Conservation (phyloP, 73 alveolate species). For the Breviolum minutum region DNA sequence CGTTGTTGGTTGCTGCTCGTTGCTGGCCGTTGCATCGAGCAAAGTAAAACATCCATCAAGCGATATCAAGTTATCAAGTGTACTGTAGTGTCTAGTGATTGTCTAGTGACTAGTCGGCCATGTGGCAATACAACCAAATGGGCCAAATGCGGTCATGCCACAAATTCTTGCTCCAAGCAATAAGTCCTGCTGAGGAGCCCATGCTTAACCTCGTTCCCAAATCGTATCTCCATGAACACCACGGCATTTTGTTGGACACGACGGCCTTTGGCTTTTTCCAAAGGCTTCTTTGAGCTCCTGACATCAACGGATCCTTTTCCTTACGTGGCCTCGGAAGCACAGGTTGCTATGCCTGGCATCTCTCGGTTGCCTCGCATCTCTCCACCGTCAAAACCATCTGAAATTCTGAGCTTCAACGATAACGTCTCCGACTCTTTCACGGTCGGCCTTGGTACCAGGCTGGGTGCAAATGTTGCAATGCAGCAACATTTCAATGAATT, state of each 20-base stretch:
- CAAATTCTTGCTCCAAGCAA: conserved; percentile 86
- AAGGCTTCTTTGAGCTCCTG: neutral
- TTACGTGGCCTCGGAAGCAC: conserved; percentile 16
- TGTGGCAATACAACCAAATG: neutral
- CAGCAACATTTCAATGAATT: no score
- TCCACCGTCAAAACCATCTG: neutral
- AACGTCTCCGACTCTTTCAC: conserved; percentile 41
- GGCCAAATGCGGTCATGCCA: neutral
- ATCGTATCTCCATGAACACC: neutral
- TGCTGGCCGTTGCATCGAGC: no score
- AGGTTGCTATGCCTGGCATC: neutral
- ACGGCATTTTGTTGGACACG: neutral
- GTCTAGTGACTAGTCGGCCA: neutral
- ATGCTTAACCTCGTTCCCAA: conserved; percentile 24
- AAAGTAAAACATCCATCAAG: neutral
- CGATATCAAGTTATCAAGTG: neutral
- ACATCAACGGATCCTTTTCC: conserved; percentile 56
- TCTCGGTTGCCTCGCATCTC: neutral
- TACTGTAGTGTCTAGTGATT: neutral
- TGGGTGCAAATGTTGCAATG: neutral
- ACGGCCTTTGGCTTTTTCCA: neutral
- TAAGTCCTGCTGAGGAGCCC: conserved; percentile 84
- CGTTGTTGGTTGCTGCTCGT: neutral
- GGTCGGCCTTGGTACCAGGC: neutral
- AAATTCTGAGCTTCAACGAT: conserved; percentile 1